Base-by-base conservation (phyloP, 73 alveolate species). In the Stentor coeruleus region DNA sequence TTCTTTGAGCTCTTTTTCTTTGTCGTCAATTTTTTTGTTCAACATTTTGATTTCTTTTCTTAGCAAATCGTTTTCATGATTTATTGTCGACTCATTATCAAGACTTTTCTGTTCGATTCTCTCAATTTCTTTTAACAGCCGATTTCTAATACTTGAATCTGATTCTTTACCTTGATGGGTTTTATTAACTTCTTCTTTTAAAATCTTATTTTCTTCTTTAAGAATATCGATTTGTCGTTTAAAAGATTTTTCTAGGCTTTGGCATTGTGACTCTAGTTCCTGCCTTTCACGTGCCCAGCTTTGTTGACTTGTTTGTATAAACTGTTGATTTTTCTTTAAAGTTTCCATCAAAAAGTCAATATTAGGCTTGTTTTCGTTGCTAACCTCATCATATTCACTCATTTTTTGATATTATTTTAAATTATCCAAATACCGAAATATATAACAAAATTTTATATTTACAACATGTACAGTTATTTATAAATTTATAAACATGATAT, bases 81-180 rank as follows among this genome's bases (percentile, higher is more conserved):
- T n/a, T 2, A 20, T n/a, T 20, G 73, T 31, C 28, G 73, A 57
- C 28, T 57, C 28, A 20, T 31, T 0, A 20, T 57, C 73, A 57
- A 20, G 15, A 20, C 28, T 31, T n/a, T 20, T 31, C 15, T 20
- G 73, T 0, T 31, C 35, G 28, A 57, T 57, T 20, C 28, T 57
- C 28, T 57, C 73, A 31, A 57, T 57, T 57, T 57, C 73, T 57
- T 57, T 57, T 57, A 57, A 57, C 73, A 57, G 73, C 28, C 28
- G 73, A 57, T 57, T 57, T 57, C 73, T 57, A n/a, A 57, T 20
- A 31, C 73, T 57, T 57, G 15, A n/a, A 20, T 57, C 73, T 57
- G 73, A 57, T 31, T 57, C 35, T 57, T 57, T 57, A 31, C 35
- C 15, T 57, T 57, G 15, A 20, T n/a, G 35, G 2, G 15, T 57